A percentile compares a stretch with the other conserved stretches of the same genome.
These are phyloP conservation scores for Mycena venus DNA, from an alignment of 768 basidiomycete genomes.

Conservation along the genomic window DNA sequence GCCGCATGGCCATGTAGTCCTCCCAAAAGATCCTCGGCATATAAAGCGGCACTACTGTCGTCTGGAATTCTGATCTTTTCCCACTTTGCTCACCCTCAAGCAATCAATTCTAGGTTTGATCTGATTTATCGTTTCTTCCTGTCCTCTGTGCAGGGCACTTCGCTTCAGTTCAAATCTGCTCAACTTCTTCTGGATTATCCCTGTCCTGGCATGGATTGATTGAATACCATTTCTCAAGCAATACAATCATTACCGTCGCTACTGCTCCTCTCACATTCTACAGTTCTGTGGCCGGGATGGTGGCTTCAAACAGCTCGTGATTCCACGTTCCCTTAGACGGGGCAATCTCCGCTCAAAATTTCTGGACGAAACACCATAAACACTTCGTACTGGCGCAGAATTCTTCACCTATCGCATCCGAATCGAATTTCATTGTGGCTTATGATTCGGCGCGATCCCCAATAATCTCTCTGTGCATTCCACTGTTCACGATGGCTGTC, in stretches of 20 bases:
- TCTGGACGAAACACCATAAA: constrained; percentile 4
- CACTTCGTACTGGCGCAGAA: not conserved
- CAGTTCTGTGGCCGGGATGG: not conserved
- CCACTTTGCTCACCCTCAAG: not conserved
- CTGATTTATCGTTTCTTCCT: not conserved
- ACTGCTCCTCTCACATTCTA: constrained; percentile 8
- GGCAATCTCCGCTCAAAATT: not conserved
- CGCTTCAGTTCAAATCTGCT: not conserved
- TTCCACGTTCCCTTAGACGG: not conserved
- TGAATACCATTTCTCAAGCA: constrained; percentile 1
- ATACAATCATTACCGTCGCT: not conserved
- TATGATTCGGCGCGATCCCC: not conserved
- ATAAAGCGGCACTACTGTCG: not conserved
- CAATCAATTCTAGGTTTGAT: constrained; percentile 3
- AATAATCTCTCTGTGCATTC: constrained; percentile 5
- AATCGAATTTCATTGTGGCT: not conserved
- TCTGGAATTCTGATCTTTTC: constrained; percentile 3
- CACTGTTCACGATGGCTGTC: not conserved
- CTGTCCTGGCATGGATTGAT: not conserved
- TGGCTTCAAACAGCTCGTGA: constrained; percentile 3
- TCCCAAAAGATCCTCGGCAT: not conserved
- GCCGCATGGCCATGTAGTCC: constrained; percentile 3
- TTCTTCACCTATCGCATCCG: not conserved
- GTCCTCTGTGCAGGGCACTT: not conserved
- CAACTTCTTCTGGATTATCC: not conserved